Evolutionary conservation across 2,329 filamentous ascomycete genomes (phyloP), one percentile per base, ranked within the genome.

Genomic region (Karstenula rhodostoma): DNA sequence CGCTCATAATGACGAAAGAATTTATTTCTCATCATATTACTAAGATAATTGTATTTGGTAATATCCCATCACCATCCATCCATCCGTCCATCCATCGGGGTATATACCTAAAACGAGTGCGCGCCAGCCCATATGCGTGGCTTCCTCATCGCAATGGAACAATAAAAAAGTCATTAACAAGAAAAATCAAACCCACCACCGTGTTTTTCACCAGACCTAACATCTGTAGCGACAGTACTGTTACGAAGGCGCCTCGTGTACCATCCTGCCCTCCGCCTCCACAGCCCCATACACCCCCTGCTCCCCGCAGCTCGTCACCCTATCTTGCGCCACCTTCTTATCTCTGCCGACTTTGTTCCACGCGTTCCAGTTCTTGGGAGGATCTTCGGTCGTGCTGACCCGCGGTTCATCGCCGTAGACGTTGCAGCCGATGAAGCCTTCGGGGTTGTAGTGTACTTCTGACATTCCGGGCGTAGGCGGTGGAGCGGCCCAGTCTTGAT

Each of bases 381-480:
- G 23, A 5, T 51, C 46, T 22, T 47, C 52, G 12, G n/a, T 46
- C 49, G 43, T 47, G 25, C 27, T 23, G n/a, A 17, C 29, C 10
- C 13, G 33, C 53, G 12, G 43, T 29, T 40, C 53, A 12, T 22
- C 59, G 12, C 61, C 57, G 13, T 25, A 27, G 8, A 23, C 52
- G 29, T 55, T 55, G 42, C 52, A 55, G 13, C 52, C 52, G 12
- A 53, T 42, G 42, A 53, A 58, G 1, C 56, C 56, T 7, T 57
- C 40, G n/a, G 65, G 57, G 29, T 59, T 67, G 55, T 60, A 67
- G 9, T 62, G 63, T 12, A 56, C 47, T 52, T 52, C 49, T 40
- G 49, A 25, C 49, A 65, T 60, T 12, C 64, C 64, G 4, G 60
- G 57, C 3, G 57, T 58, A 3, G 61, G 53, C 5, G 63, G 56